Base-by-base conservation (phyloP, 2,329 filamentous ascomycete species). In the Raffaelea albimanens region DNA sequence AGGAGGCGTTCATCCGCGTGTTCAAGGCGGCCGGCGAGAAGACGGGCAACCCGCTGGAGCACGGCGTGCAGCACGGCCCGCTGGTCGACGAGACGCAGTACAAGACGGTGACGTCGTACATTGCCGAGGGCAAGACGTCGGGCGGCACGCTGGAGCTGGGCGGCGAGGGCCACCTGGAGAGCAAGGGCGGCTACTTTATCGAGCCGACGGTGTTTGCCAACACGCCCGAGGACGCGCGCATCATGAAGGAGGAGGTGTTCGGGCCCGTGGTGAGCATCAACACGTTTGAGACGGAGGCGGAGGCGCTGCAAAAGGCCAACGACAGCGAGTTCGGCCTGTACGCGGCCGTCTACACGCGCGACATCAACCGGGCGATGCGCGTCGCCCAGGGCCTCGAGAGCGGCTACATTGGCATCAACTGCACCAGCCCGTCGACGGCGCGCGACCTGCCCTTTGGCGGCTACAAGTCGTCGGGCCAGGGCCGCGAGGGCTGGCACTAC, bases 351-450 rank as follows among this genome's bases (percentile, higher is more conserved):
- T 78, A 75, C 56, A 77, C 74, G 0, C 58, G 69, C 51, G 68
- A 77, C 57, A 67, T 76, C 47, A 65, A 53, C 43, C 54, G 56
- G 9, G 60, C 58, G 2, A 48, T 63, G 48, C 56, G 62, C 21
- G 50, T 65, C 9, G 58, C 67, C 44, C 70, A 69, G 52, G 71
- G 65, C 7, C 68, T 78, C 44, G 72, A 77, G 57, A 68, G 70
- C 21, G 75, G 75, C 13, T 73, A 73, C 64, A 72, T 77, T 3
- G 75, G 72, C 62, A 69, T 78, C 52, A 78, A 78, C 50, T 56
- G 54, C 49, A 67, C 64, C 2, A 63, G 60, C 47, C 64, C 65
- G 1, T 60, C 57, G 1, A 54, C 53, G 16, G 58, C 56, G 1
- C 59, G 53, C 47, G 65, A 67, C 50, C 58, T 61, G 57, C 63